Conservation (phyloP, 2,329 filamentous ascomycete genomes). For the Talaromyces sp. region DNA sequence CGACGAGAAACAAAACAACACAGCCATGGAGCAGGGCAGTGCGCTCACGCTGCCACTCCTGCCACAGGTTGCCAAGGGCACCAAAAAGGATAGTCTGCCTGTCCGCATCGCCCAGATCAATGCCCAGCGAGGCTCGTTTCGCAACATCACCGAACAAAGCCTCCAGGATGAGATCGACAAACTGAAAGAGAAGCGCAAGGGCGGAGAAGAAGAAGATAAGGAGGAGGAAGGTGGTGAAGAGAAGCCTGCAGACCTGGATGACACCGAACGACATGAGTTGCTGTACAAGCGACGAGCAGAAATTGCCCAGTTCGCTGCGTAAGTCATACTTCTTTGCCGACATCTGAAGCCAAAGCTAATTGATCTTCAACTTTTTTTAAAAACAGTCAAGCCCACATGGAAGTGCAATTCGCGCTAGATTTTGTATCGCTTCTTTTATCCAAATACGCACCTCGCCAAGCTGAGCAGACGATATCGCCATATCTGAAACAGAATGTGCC, state of each 20-base stretch:
- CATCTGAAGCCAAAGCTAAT: neutral
- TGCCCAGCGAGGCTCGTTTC: slow-evolving; percentile 72
- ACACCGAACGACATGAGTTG: slow-evolving; percentile 33
- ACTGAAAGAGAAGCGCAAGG: slow-evolving; percentile 40
- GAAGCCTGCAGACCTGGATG: slow-evolving; percentile 27
- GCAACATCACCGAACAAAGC: slow-evolving; percentile 67
- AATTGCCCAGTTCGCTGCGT: slow-evolving; percentile 40
- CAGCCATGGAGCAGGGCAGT: slow-evolving; percentile 20
- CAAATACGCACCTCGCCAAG: slow-evolving; percentile 69
- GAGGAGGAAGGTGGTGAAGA: slow-evolving; percentile 39
- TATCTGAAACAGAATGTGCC: slow-evolving; percentile 65
- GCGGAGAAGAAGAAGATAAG: slow-evolving; percentile 38
- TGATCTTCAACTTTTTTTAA: slow-evolving; percentile 2
- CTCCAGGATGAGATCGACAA: slow-evolving; percentile 62
- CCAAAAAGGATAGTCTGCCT: slow-evolving; percentile 57
- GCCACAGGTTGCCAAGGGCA: slow-evolving; percentile 42
- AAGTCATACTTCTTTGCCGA: neutral
- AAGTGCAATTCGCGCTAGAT: slow-evolving; percentile 63
- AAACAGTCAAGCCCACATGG: slow-evolving; percentile 39
- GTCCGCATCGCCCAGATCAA: slow-evolving; percentile 76
- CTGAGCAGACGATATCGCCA: slow-evolving; percentile 63
- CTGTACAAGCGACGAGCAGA: slow-evolving; percentile 40
- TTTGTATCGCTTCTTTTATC: slow-evolving; percentile 77
- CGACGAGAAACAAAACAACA: neutral
- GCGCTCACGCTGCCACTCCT: slow-evolving; percentile 55